Evolutionary conservation across 1,139 yeast species (phyloP).

Genomic region (Taiozyma sp.): DNA sequence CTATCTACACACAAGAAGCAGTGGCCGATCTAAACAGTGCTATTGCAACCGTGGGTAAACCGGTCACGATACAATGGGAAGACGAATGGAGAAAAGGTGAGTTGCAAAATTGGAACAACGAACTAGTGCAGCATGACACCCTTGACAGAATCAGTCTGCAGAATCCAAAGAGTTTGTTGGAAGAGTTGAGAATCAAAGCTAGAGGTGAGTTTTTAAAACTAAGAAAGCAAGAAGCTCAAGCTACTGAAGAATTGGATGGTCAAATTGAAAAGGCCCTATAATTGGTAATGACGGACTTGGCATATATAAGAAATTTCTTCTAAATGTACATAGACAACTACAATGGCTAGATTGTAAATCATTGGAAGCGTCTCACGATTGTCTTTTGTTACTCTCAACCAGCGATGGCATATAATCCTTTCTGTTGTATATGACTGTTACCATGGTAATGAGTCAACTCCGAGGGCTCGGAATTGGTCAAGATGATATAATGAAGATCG

Average conservation of each 20-base stretch:
- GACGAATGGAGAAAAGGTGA: conserved; percentile 83
- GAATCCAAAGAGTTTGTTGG: conserved; percentile 58
- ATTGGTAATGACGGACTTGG: not conserved
- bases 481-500: not conserved
- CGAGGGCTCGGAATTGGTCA: not conserved
- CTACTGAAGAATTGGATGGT: not conserved
- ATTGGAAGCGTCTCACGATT: too few relatives aligned
- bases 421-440: not conserved
- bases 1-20: conserved; percentile 87
- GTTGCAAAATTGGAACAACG: conserved; percentile 53
- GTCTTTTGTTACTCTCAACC: too few relatives aligned
- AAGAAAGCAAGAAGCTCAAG: conserved; percentile 2
- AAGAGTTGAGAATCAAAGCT: conserved; percentile 42
- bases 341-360: not conserved
- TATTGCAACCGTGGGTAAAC: conserved; percentile 50
- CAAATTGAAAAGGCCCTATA: not conserved
- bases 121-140: conserved; percentile 50
- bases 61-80: conserved; percentile 69
- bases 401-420: not conserved
- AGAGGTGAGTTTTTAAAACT: conserved; percentile 22
- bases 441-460: not conserved
- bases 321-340: not conserved
- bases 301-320: not conserved
- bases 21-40: conserved; percentile 80
- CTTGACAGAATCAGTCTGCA: conserved; percentile 60